Evolutionary conservation across 805 yeast species (phyloP), one percentile per base, ranked within the genome.

Genomic region (Ogataea henricii): DNA sequence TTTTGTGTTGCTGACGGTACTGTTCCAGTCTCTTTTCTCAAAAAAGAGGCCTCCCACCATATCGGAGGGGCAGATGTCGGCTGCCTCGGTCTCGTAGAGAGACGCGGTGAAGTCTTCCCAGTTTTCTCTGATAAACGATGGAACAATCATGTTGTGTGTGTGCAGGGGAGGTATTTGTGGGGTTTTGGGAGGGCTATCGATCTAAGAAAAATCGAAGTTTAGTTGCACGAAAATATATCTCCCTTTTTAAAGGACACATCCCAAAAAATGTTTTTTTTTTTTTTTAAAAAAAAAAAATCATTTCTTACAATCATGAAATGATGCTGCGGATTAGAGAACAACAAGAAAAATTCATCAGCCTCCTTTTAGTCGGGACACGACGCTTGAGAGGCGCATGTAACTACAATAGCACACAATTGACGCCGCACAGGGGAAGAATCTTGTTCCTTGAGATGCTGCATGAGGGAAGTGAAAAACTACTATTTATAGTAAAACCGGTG

Each of bases 11-110:
- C 47, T 20, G 32, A 49, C 26, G 13, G 45, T 20, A 3, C 17
- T 25, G 29, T 22, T 18, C 13, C 49, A 16, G 40, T 50, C 53
- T 46, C 62, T 52, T 43, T 58, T 57, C 13, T 45, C 47, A 8
- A 53, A 38, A 3, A 51, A 37, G 3, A 50, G 33, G 8, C 46
- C 25, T 10, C 43, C 35, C n/a, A 58, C 40, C 18, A 60, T 27
- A 16, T 51, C 48, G 13, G 61, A 27, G 6, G 65, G 65, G 40
- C 62, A 60, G 13, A 60, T 38, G 12, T 49, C 46, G 22, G 50
- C 36, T 18, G 49, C 26, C 16, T 40, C 46, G 7, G 48, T 16
- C 32, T 29, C 37, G 17, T 30, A 29, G 2, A 45, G 35, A 4
- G 34, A 23, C 10, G 46, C 23, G 26, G 46, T 36, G 16, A 55